Conservation (phyloP, 2,329 filamentous ascomycete species). For the Diaporthe vaccinii region DNA sequence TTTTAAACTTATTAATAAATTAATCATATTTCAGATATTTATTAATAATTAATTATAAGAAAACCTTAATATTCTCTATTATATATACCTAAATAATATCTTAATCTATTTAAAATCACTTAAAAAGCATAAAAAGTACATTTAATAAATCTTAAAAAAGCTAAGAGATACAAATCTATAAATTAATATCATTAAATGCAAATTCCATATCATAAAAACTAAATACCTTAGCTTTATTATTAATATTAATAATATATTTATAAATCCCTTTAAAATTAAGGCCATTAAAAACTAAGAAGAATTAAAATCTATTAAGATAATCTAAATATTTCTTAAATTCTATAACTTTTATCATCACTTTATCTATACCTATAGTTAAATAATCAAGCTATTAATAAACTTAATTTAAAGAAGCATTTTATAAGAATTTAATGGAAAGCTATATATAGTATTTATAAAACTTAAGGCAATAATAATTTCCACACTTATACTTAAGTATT, state of each 20-base stretch:
- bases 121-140: neutral
- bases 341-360: neutral
- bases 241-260: neutral
- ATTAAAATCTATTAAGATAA: neutral
- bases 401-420: neutral
- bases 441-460: neutral
- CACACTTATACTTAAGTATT: neutral
- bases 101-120: neutral
- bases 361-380: neutral
- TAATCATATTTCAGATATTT: neutral
- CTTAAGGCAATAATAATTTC: too few relatives aligned
- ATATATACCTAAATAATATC: conserved; percentile 8
- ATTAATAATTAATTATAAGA: neutral
- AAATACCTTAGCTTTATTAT: conserved; percentile 11
- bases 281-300: neutral
- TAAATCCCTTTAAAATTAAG: neutral
- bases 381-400: neutral
- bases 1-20: neutral
- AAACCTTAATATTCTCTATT: neutral
- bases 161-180: neutral
- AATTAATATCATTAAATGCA: too few relatives aligned
- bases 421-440: too few relatives aligned
- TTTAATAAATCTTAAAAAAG: neutral
- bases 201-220: conserved; percentile 8
- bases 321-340: neutral